A percentile compares a stretch with the other conserved stretches of the same genome.
These are phyloP conservation scores for Diaporthe sp. DNA, from an alignment of 2,329 filamentous ascomycete genomes.

Conservation along the genomic window DNA sequence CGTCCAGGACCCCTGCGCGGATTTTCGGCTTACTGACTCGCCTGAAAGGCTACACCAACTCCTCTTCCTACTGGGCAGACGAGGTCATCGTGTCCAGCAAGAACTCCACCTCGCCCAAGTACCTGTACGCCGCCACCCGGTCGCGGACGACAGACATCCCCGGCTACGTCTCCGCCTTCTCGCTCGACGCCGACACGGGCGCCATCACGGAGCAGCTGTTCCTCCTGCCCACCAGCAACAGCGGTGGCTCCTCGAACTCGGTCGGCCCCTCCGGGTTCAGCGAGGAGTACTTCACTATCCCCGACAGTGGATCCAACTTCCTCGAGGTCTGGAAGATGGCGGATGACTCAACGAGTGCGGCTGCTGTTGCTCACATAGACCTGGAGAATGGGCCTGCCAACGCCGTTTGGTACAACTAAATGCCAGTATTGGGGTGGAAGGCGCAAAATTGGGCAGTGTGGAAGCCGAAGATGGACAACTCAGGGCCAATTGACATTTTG, in stretches of 20 bases:
- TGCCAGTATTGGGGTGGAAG: background rate
- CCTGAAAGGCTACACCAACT: conserved; percentile 41
- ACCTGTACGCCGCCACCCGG: conserved; percentile 45
- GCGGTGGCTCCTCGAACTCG: conserved; percentile 53
- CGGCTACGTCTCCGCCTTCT: conserved; percentile 54
- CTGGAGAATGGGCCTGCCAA: conserved; percentile 25
- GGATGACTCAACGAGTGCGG: conserved; percentile 36
- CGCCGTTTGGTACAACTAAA: conserved; percentile 17
- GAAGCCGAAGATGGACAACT: too few species aligned
- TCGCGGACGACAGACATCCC: conserved; percentile 43
- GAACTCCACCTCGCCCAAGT: conserved; percentile 38
- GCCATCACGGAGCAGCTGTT: conserved; percentile 50
- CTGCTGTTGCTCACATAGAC: conserved; percentile 25
- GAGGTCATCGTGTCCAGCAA: conserved; percentile 34
- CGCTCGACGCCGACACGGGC: conserved; percentile 46
- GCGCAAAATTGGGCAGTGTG: too few species aligned
- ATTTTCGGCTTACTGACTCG: background rate
- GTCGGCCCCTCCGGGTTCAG: conserved; percentile 51
- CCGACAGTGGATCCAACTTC: conserved; percentile 53
- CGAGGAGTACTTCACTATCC: conserved; percentile 51
- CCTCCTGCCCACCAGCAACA: conserved; percentile 49
- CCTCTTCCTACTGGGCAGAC: conserved; percentile 46
- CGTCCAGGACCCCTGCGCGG: rapidly evolving
- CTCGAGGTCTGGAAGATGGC: conserved; percentile 53
- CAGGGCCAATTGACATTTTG: too few species aligned